Percentiles rank a stretch among this genome's conserved stretches.
These are phyloP conservation scores for Magnusiomyces fungicola DNA, from an alignment of 1,139 yeast genomes.

Conservation along the genomic window DNA sequence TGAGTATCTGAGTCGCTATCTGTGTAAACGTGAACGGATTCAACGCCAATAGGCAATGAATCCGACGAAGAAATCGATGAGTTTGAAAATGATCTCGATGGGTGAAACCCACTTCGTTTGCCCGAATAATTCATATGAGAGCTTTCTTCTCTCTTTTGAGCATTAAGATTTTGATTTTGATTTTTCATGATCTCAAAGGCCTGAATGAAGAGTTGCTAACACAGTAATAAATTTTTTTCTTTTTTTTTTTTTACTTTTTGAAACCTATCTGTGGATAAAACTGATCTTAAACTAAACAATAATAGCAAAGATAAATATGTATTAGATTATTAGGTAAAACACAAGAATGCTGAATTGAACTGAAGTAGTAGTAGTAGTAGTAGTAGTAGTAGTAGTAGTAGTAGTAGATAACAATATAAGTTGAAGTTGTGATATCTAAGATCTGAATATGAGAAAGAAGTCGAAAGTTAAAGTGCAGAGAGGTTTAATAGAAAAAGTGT, in stretches of 20 bases:
- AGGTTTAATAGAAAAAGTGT: neutral
- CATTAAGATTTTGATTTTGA: neutral
- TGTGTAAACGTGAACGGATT: neutral
- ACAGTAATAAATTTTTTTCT: neutral
- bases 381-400: no score
- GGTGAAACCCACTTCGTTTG: neutral
- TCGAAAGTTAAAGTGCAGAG: neutral
- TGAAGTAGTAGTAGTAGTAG: no score
- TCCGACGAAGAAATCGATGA: neutral
- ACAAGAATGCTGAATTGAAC: no score
- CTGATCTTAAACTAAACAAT: no score
- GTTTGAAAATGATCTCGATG: neutral
- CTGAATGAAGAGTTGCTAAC: neutral
- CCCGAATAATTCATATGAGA: neutral
- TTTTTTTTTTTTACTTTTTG: neutral
- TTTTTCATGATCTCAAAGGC: neutral
- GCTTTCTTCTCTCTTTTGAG: neutral
- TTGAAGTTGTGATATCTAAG: neutral
- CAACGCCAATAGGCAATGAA: neutral
- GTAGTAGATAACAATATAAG: neutral
- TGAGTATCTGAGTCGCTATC: neutral
- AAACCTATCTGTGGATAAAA: no score
- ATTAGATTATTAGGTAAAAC: no score
- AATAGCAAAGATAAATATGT: no score
- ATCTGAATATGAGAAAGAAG: constrained; percentile 1